Percentiles rank a stretch among this genome's conserved stretches.
Conservation (phyloP, 1,284 basidiomycete genomes). For the Cutaneotrichosporon curvatum region DNA sequence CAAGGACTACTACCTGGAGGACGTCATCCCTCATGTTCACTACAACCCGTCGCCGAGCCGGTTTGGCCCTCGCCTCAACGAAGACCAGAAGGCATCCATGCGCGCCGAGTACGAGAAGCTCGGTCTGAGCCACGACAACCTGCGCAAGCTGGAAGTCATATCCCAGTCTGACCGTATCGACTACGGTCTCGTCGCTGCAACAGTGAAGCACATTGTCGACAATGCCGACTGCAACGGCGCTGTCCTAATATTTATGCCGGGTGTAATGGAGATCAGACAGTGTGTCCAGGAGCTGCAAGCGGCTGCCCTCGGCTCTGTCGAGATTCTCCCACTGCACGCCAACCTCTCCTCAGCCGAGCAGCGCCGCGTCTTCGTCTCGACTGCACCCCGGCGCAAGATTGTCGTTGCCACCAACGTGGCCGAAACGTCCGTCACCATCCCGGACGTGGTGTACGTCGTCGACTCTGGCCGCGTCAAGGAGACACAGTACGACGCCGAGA, state of each 20-base stretch:
- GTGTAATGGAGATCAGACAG: conserved; percentile 77
- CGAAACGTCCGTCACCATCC: conserved; percentile 89
- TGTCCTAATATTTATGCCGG: conserved; percentile 80
- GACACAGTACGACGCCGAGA: conserved; percentile 70
- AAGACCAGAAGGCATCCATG: conserved; percentile 52
- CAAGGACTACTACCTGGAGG: conserved; percentile 71
- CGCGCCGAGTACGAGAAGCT: conserved; percentile 52
- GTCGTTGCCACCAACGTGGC: conserved; percentile 80
- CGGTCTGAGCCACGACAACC: conserved; percentile 54
- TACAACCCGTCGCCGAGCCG: conserved; percentile 43
- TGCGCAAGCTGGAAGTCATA: conserved; percentile 58
- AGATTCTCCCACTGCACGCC: conserved; percentile 78
- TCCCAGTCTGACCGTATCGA: conserved; percentile 63
- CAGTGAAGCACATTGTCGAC: conserved; percentile 61
- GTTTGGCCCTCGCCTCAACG: conserved; percentile 49
- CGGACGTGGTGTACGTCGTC: conserved; percentile 78
- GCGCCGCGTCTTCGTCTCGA: conserved; percentile 68
- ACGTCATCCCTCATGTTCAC: conserved; percentile 57
- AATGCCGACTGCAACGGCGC: conserved; percentile 53
- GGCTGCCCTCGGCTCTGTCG: conserved; percentile 48
- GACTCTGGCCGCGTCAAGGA: conserved; percentile 87
- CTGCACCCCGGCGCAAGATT: conserved; percentile 67
- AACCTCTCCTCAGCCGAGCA: conserved; percentile 83
- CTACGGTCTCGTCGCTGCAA: conserved; percentile 64
- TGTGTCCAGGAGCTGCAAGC: conserved; percentile 63